Evolutionary conservation across 2,329 filamentous ascomycete species (phyloP), one percentile per base, ranked within the genome.

Genomic region (Pseudogymnoascus sp.): DNA sequence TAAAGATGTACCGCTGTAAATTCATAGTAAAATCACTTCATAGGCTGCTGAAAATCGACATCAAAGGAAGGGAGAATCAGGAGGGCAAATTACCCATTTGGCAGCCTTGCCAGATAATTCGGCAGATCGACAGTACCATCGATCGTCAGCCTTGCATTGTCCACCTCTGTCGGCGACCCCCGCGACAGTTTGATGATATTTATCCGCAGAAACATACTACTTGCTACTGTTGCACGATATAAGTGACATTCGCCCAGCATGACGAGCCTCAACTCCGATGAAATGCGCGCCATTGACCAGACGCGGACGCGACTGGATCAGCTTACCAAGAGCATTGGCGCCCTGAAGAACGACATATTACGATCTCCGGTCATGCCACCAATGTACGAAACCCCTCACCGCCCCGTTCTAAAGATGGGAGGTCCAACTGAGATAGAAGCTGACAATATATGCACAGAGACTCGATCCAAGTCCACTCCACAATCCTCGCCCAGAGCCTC

Each of bases 401-500:
- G 8, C n/a, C 2, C 22, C 50, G 22, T 33, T 56, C 8, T 10
- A 4, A 19, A 56, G 8, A 56, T 19, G 28, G 28, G n/a, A 33
- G 33, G 10, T 14, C 26, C 16, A 7, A 22, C 3, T 56, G 3
- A 2, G 14, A 14, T 22, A 37, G 6, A n/a, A 59, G 60, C 63
- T 70, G n/a, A 67, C 59, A 35, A 26, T 50, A 40, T 14, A 16
- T 28, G 26, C 3, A 26, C 67, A 91, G 89, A 70, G 82, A 85
- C 53, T 90, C 88, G 12, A 81, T 93, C 59, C 87, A 91, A 73
- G 84, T 85, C n/a, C 88, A 87, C 59, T 82, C 87, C 46, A 81
- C 83, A 66, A 90, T 92, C 72, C 83, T 92, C 61, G 86, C 88
- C 67, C 83, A 83, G 67, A 90, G 90, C 73, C 82, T 95, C 40